A percentile compares a stretch with the other conserved stretches of the same genome.
Evolutionary conservation across 768 basidiomycete species (phyloP).

Genomic region (Boletus rex-veris): DNA sequence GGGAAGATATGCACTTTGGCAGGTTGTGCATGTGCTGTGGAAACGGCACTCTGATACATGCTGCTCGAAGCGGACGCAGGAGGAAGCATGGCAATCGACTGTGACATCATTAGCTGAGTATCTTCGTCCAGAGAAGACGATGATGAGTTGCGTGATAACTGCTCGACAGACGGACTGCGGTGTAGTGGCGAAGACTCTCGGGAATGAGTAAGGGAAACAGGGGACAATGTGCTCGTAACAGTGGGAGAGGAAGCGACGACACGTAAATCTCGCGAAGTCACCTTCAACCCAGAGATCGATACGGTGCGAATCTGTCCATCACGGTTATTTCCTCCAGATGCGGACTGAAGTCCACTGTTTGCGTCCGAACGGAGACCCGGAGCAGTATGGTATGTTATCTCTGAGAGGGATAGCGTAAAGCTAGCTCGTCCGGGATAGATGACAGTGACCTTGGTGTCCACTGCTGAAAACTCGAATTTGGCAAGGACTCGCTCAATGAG

Average conservation of each 20-base stretch:
- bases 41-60: constrained; percentile 77
- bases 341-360: constrained; percentile 27
- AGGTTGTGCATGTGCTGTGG: constrained; percentile 23
- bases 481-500: constrained; percentile 77
- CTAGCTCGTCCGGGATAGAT: constrained; percentile 62
- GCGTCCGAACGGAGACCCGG: constrained; percentile 3
- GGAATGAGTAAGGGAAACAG: constrained; percentile 24
- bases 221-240: constrained; percentile 24
- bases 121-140: constrained; percentile 65
- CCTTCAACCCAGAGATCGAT: constrained; percentile 51
- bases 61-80: constrained; percentile 55
- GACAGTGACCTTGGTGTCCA: constrained; percentile 64
- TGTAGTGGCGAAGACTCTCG: constrained; percentile 6
- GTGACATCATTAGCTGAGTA: constrained; percentile 65
- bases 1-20: neutral
- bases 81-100: constrained; percentile 65
- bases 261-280: constrained; percentile 49
- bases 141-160: constrained; percentile 48
- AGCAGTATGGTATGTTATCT: constrained; percentile 55
- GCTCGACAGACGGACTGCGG: constrained; percentile 1
- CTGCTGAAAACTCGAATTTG: constrained; percentile 72
- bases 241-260: constrained; percentile 16
- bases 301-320: constrained; percentile 44
- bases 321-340: constrained; percentile 8
- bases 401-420: constrained; percentile 55